Evolutionary conservation across 2,329 filamentous ascomycete species (phyloP), one percentile per base, ranked within the genome.

Genomic region (Fusarium sp.): DNA sequence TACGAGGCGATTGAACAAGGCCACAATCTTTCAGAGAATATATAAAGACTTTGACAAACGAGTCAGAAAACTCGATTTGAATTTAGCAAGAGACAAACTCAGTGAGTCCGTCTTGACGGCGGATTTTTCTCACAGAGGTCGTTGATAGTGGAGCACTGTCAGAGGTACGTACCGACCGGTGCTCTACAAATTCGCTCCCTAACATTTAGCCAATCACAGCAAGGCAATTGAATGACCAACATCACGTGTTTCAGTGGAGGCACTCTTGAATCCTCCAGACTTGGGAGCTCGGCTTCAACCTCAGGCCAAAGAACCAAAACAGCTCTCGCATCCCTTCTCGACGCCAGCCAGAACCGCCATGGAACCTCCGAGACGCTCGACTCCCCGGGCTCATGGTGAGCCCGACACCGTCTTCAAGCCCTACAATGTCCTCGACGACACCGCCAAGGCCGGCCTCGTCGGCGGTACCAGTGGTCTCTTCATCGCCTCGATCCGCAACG

Each of bases 401-500:
- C 62, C 72, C 37, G 73, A 80, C 16, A 71, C 72, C 71, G 69
- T 81, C 72, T 97, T 93, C 84, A 90, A 93, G 75, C 91, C 93
- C 58, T 90, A 92, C 83, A 94, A 97, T 88, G 92, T 94, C 76
- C 84, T 97, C 78, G 88, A 89, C 75, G 88, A 89, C 73, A 89
- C 92, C 60, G 85, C 92, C 81, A 91, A 90, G 82, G 90, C 91
- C 71, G 90, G 89, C 45, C 80, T 92, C 74, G 84, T 94, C 78
- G 92, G 92, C 71, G 91, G 91, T 80, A 85, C 86, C 69, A 89
- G 89, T 69, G 95, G 95, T 78, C 85, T 93, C 81, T 88, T 95
- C 83, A 82, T 93, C 70, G 93, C 94, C 60, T 92, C 93, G 65
- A 88, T 97, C 76, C 94, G 95, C 86, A 98, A 97, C 87, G 94